Evolutionary conservation across 371 early-diverging fungal species (phyloP).

Genomic region (Nosema granulosis): DNA sequence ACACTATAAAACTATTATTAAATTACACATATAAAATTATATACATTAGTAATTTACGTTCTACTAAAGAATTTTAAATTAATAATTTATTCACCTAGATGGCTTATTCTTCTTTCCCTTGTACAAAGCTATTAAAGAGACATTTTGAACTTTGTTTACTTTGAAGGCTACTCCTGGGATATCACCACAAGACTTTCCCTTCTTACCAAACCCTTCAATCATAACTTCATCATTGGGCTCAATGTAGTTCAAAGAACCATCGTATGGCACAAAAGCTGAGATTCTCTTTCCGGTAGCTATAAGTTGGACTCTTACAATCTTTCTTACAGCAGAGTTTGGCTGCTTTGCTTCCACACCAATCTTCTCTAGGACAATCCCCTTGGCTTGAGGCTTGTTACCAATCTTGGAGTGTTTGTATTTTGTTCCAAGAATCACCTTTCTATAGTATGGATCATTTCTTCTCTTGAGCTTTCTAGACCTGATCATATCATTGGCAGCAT

Average conservation of each 20-base stretch:
- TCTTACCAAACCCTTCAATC: conserved; percentile 68
- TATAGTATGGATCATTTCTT: conserved; percentile 96
- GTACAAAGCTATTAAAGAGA: conserved; percentile 92
- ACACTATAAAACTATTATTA: background rate
- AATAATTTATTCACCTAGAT: conserved; percentile 72
- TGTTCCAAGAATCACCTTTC: conserved; percentile 92
- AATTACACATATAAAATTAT: background rate
- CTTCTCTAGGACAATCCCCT: conserved; percentile 99
- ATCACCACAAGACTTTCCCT: conserved; percentile 89
- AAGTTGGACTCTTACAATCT: conserved; percentile 98
- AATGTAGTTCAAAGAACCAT: conserved; percentile 96
- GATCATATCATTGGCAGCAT: conserved; percentile 94
- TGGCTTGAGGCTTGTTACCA: conserved; percentile 96
- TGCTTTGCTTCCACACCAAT: conserved; percentile 99
- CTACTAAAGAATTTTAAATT: background rate
- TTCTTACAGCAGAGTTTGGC: conserved; percentile 99
- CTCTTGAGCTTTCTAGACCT: conserved; percentile 87
- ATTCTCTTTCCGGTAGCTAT: conserved; percentile 99
- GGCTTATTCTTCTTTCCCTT: conserved; percentile 99
- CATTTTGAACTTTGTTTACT: conserved; percentile 99
- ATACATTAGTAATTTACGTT: background rate
- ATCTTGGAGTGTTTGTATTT: conserved; percentile 91
- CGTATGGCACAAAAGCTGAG: conserved; percentile 99
- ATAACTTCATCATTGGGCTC: conserved; percentile 77
- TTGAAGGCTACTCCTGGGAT: conserved; percentile 99